Conservation (phyloP, 805 yeast species). For the Saccharomycopsis sp. region DNA sequence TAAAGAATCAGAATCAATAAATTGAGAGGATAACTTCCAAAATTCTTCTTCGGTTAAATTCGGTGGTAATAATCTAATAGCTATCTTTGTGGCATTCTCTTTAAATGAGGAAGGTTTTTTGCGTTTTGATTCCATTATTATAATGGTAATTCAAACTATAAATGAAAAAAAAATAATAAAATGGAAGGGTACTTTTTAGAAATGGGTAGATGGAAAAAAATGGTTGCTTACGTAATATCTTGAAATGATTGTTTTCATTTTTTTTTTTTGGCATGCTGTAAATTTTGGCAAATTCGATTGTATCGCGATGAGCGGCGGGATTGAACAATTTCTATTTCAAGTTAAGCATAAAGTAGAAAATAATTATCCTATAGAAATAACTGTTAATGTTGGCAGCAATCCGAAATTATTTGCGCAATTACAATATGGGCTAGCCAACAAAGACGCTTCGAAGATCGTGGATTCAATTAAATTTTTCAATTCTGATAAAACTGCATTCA, state of each 20-base stretch:
- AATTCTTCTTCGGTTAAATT: not conserved
- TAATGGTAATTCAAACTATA: not conserved
- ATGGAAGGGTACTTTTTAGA: too few species aligned
- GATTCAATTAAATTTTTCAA: not conserved
- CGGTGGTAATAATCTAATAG: conserved; percentile 4
- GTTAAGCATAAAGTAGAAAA: not conserved
- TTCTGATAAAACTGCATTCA: conserved; percentile 7
- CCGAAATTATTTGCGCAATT: not conserved
- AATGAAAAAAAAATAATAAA: too few species aligned
- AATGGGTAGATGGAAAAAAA: too few species aligned
- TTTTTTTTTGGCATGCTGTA: too few species aligned
- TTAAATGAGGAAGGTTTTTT: not conserved
- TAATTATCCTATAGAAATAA: not conserved
- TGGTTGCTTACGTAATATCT: too few species aligned
- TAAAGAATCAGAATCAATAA: not conserved
- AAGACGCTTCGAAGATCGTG: not conserved
- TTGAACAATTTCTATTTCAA: not conserved
- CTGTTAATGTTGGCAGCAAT: not conserved
- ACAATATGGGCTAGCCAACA: not conserved
- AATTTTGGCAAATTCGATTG: too few species aligned
- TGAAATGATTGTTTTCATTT: too few species aligned
- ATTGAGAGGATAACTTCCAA: not conserved
- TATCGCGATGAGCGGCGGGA: too few species aligned
- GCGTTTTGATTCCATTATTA: not conserved
- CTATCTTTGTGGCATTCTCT: not conserved